phyloP scores from a whole-genome alignment of 768 basidiomycete genomes.

The Amanita rubescens region DNA sequence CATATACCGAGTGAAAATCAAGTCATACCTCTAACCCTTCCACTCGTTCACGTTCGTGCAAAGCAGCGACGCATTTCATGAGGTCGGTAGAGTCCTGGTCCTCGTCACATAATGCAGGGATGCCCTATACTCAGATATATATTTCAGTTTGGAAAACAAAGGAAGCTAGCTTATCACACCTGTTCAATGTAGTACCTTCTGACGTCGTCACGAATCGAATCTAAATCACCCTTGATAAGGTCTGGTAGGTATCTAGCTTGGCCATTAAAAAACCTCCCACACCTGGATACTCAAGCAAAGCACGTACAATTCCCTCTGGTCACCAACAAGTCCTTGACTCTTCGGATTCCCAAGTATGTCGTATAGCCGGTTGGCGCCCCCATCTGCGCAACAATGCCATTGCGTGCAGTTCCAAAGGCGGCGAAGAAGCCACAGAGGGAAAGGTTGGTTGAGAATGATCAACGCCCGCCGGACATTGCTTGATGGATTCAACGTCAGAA shows the following conservation, averaged over 20 bases:
- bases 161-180: conserved; percentile 29
- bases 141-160: not conserved
- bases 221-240: conserved; percentile 90
- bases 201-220: conserved; percentile 78
- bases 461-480: conserved; percentile 40
- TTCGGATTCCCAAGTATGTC: conserved; percentile 35
- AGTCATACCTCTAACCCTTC: conserved; percentile 31
- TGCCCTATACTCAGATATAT: conserved; percentile 41
- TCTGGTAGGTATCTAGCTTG: conserved; percentile 63
- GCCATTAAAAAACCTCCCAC: not conserved
- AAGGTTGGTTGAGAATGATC: conserved; percentile 89
- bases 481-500: conserved; percentile 20
- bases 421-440: conserved; percentile 53
- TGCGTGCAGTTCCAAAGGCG: conserved; percentile 47
- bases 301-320: not conserved
- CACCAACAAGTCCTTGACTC: not conserved
- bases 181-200: conserved; percentile 52
- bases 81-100: conserved; percentile 89
- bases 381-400: conserved; percentile 75
- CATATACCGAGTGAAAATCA: not conserved
- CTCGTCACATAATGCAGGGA: conserved; percentile 56
- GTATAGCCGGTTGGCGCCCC: conserved; percentile 79
- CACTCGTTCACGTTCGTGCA: conserved; percentile 49
- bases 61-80: conserved; percentile 77
- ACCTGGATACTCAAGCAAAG: too few relatives aligned